Percentiles rank a stretch among this genome's conserved stretches.
Conservation (phyloP, 2,329 filamentous ascomycete species). For the Fusarium hainanense region DNA sequence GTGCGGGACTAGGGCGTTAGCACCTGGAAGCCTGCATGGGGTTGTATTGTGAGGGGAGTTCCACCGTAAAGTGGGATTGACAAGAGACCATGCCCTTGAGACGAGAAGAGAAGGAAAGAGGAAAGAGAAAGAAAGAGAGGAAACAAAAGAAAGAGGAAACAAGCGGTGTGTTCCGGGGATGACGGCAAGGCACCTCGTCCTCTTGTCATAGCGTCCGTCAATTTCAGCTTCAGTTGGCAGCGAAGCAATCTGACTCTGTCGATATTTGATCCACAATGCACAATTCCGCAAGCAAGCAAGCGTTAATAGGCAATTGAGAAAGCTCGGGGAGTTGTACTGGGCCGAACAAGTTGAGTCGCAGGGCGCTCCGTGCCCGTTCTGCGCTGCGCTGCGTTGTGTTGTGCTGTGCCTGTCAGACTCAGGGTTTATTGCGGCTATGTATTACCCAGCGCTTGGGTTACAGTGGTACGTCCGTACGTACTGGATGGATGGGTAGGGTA, state of each 20-base stretch:
- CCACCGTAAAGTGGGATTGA: slow-evolving; percentile 12
- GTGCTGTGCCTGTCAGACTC: slow-evolving; percentile 20
- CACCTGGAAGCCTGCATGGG: slow-evolving; percentile 34
- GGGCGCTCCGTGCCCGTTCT: slow-evolving; percentile 1
- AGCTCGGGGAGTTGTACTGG: not conserved
- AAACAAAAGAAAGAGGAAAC: slow-evolving; percentile 27
- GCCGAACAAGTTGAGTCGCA: slow-evolving; percentile 5
- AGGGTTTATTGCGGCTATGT: not conserved
- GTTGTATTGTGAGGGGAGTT: slow-evolving; percentile 26
- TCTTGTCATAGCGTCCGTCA: slow-evolving; percentile 30
- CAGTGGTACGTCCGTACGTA: not conserved
- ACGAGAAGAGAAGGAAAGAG: slow-evolving; percentile 3
- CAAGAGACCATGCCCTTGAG: not conserved
- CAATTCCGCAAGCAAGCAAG: not conserved
- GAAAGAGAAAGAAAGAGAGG: slow-evolving; percentile 10
- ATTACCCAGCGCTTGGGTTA: slow-evolving; percentile 29
- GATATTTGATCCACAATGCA: slow-evolving; percentile 4
- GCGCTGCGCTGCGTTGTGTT: not conserved
- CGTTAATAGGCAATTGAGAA: not conserved
- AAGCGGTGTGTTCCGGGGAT: slow-evolving; percentile 32
- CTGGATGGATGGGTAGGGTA: slow-evolving; percentile 18
- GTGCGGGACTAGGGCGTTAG: slow-evolving; percentile 47
- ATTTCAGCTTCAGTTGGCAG: slow-evolving; percentile 24
- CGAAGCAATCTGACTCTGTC: not conserved
- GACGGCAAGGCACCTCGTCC: slow-evolving; percentile 18